Evolutionary conservation across 2,329 filamentous ascomycete genomes (phyloP).

Genomic region (Cladosporium sp.): DNA sequence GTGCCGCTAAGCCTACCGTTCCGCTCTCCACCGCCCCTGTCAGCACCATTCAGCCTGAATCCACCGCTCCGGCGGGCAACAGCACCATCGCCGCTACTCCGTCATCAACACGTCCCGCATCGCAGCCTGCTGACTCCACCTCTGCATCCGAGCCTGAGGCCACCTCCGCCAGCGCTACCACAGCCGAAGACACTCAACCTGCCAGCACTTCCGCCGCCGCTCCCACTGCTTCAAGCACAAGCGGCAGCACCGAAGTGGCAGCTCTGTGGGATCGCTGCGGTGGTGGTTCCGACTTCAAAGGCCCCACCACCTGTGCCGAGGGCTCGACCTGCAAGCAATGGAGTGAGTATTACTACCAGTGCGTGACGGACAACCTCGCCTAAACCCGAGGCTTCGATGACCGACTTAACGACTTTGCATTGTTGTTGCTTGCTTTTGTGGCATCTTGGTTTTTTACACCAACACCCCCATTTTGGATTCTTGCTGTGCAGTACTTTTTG

Average conservation of each 20-base stretch:
- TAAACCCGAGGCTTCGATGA: neutral
- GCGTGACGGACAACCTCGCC: neutral
- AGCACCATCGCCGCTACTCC: conserved; percentile 1
- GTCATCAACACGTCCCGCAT: neutral
- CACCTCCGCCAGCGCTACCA: conserved; percentile 9
- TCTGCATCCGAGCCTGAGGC: conserved; percentile 19
- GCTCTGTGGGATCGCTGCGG: conserved; percentile 32
- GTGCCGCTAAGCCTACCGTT: neutral
- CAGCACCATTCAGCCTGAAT: conserved; percentile 1
- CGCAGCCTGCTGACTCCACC: neutral
- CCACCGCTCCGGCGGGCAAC: conserved; percentile 10
- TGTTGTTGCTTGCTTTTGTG: conserved; percentile 6
- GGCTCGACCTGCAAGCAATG: conserved; percentile 31
- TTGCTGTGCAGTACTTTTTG: conserved; percentile 10
- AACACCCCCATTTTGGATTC: conserved; percentile 8
- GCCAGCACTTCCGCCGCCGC: conserved; percentile 7
- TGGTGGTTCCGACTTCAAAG: conserved; percentile 32
- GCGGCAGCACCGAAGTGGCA: neutral
- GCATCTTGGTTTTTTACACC: conserved; percentile 7
- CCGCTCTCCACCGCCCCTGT: neutral
- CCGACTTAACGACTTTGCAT: conserved; percentile 1
- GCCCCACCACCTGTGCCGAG: conserved; percentile 30
- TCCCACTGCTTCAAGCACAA: conserved; percentile 12
- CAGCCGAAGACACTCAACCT: neutral
- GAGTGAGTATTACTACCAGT: conserved; percentile 32